phyloP scores from a whole-genome alignment of 192 early-diverging fungal genomes.

The Radiomyces spectabilis region DNA sequence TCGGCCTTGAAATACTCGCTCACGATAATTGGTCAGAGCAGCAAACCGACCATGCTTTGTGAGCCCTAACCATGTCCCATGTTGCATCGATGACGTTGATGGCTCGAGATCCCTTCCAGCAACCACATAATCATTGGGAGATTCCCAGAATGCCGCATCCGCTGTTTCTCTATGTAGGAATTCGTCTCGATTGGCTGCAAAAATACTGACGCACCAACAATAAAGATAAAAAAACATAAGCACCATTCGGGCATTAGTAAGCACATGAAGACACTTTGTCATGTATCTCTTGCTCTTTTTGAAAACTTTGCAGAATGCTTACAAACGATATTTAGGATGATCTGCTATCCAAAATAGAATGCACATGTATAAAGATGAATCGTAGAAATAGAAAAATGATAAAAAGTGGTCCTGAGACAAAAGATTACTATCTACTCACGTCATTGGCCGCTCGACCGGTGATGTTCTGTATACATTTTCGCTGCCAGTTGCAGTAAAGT shows the following conservation, averaged over 20 bases:
- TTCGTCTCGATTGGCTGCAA: conserved; percentile 45
- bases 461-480: too few relatives aligned
- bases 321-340: conserved; percentile 35
- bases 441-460: too few relatives aligned
- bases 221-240: neutral
- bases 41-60: conserved; percentile 34
- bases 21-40: conserved; percentile 41
- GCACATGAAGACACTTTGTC: neutral
- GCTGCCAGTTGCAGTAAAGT: too few relatives aligned
- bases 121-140: conserved; percentile 23
- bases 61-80: conserved; percentile 44
- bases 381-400: too few relatives aligned
- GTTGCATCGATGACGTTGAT: neutral
- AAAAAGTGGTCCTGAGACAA: too few relatives aligned
- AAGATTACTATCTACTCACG: too few relatives aligned
- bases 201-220: conserved; percentile 17
- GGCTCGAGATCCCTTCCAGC: conserved; percentile 35
- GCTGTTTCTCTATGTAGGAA: conserved; percentile 29
- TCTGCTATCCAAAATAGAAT: conserved; percentile 34
- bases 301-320: neutral
- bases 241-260: neutral
- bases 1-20: conserved; percentile 22
- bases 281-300: neutral
- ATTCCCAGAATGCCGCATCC: conserved; percentile 31
- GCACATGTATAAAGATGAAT: conserved; percentile 32